Evolutionary conservation across 2,329 filamentous ascomycete genomes (phyloP), one percentile per base, ranked within the genome.

Genomic region (Colletotrichum sp.): DNA sequence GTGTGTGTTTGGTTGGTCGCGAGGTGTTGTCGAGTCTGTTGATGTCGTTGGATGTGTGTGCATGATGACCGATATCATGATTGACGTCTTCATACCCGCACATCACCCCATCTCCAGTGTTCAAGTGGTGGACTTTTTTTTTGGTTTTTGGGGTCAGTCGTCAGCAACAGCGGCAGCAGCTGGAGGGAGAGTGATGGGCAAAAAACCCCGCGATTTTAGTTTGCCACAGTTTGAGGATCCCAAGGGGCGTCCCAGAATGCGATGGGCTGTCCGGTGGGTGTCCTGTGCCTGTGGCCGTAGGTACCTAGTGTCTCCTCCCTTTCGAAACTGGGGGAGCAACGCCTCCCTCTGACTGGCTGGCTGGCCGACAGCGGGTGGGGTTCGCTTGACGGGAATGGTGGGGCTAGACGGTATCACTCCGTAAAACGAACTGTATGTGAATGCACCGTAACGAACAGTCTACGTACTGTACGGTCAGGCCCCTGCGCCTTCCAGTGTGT

Each of bases 261-360:
- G 21, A 28, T n/a, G 49, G 34, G 32, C 15, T 60, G 52, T 39
- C 59, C 30, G 15, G 36, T 28, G 55, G 34, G 34, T 36, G 34
- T 36, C 26, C 30, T 34, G 62, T 16, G 15, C 34, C 59, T 30
- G 24, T 62, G 59, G 63, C 36, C 32, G 44, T 32, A 32, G 30
- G 30, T 32, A 32, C 30, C 30, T 32, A 32, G 30, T 32, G 30
- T 71, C 69, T 68, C 73, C 69, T 72, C 73, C 69, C 69, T 75
- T 72, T 72, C 28, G 73, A 76, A 68, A 76, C 73, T 72, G 73
- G 73, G 73, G 73, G 69, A 72, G n/a, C n/a, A 32, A 55, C 32
- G 8, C 18, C 21, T 18, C 26, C 10, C n/a, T 28, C 32, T 69
- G 74, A 69, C 28, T 76, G 73, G 64, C 28, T 18, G 55, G 24